Conservation (phyloP, 768 basidiomycete genomes). For the Lactarius indigo region DNA sequence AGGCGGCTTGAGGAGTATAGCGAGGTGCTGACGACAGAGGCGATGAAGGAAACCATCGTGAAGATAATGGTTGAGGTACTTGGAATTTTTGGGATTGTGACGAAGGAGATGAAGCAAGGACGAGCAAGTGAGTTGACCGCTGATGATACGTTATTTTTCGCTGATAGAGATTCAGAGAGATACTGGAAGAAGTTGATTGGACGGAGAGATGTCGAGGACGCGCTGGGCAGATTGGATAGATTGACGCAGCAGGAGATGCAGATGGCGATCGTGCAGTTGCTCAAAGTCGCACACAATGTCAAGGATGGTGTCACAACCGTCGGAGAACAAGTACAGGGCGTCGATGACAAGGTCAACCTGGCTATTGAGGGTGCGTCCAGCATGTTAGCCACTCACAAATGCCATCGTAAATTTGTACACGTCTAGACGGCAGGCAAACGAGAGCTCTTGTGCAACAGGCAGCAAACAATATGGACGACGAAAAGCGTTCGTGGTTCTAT, state of each 20-base stretch:
- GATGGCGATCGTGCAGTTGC: background rate
- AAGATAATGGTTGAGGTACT: background rate
- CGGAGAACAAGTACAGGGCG: no score
- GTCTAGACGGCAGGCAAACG: background rate
- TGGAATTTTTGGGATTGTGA: background rate
- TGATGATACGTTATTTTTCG: background rate
- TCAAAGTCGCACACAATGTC: background rate
- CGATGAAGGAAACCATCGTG: background rate
- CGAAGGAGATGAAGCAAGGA: background rate
- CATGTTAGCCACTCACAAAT: background rate
- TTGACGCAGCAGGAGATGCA: background rate
- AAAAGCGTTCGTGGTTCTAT: background rate
- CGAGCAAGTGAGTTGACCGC: background rate
- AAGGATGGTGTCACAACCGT: background rate
- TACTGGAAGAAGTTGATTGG: background rate
- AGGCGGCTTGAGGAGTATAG: background rate
- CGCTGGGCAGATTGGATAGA: background rate
- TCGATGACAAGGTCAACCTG: background rate
- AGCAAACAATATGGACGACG: background rate
- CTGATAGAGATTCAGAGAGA: background rate
- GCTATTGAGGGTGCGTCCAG: background rate
- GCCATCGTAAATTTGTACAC: background rate
- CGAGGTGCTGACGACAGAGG: background rate
- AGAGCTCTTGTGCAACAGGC: background rate
- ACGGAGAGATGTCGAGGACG: background rate